Conservation (phyloP, 2,329 filamentous ascomycete species). For the Boeremia exigua region DNA sequence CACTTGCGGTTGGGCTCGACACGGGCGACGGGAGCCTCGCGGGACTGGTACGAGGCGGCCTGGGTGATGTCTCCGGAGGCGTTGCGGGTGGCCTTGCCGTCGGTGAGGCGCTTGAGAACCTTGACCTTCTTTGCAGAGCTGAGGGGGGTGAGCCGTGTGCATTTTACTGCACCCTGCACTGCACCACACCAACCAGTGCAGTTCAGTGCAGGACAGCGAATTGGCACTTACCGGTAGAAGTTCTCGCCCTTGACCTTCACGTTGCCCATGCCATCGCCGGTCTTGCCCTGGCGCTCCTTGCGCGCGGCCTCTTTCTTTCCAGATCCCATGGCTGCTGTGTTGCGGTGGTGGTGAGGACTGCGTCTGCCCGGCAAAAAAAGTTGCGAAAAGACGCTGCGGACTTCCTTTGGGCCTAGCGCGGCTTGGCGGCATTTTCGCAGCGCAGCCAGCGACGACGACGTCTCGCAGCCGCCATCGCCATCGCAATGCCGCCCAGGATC, state of each 20-base stretch:
- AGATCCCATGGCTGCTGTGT: conserved; percentile 70
- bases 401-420: conserved; percentile 8
- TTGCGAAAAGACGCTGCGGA: conserved; percentile 1
- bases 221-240: conserved; percentile 70
- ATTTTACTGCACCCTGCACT: neutral
- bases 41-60: conserved; percentile 82
- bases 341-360: conserved; percentile 17
- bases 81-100: conserved; percentile 82
- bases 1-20: conserved; percentile 97
- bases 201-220: neutral
- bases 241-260: conserved; percentile 96
- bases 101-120: conserved; percentile 87
- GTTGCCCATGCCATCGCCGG: conserved; percentile 85
- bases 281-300: conserved; percentile 84
- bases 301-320: conserved; percentile 90
- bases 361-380: conserved; percentile 12
- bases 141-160: neutral
- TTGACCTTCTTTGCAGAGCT: conserved; percentile 83
- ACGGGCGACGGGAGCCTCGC: conserved; percentile 79
- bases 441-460: conserved; percentile 7
- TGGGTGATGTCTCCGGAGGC: conserved; percentile 83
- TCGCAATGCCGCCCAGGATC: conserved; percentile 51
- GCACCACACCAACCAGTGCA: no score
- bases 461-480: conserved; percentile 1
- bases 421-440: conserved; percentile 35